phyloP scores from a whole-genome alignment of 2,329 filamentous ascomycete species.

The Bipolaris victoriae region DNA sequence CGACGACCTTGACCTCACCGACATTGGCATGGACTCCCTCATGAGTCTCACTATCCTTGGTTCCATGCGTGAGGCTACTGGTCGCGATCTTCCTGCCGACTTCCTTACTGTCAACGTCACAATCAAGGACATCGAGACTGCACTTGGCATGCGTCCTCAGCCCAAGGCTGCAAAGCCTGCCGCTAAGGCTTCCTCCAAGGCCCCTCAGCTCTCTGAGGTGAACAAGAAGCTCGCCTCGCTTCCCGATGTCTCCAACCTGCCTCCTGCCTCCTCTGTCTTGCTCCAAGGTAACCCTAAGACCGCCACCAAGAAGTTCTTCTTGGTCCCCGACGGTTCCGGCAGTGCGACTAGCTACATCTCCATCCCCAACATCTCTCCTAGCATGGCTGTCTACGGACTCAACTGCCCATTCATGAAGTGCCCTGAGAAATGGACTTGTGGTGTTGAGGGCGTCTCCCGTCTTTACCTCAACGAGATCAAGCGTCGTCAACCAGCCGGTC shows the following conservation, averaged over 20 bases:
- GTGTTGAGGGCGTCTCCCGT: conserved; percentile 68
- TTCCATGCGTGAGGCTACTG: conserved; percentile 58
- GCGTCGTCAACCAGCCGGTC: conserved; percentile 70
- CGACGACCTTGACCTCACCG: conserved; percentile 65
- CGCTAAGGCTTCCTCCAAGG: conserved; percentile 28
- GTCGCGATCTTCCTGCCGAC: conserved; percentile 57
- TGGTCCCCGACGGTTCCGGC: conserved; percentile 61
- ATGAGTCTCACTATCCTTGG: conserved; percentile 61
- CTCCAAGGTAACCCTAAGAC: conserved; percentile 64
- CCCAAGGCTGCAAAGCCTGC: conserved; percentile 34
- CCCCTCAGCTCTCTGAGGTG: conserved; percentile 55
- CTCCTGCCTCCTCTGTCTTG: conserved; percentile 61
- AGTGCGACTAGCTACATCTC: conserved; percentile 71
- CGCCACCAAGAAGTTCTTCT: conserved; percentile 62
- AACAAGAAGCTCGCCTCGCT: conserved; percentile 53
- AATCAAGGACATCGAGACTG: conserved; percentile 69
- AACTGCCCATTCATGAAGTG: conserved; percentile 76
- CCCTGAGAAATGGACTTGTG: conserved; percentile 68
- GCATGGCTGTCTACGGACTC: conserved; percentile 60
- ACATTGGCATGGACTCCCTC: conserved; percentile 62
- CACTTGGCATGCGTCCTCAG: conserved; percentile 63
- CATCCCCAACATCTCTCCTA: conserved; percentile 61
- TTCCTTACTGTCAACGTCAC: conserved; percentile 67
- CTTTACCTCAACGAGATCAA: conserved; percentile 74
- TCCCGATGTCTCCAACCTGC: conserved; percentile 53